Conservation (phyloP, 352 stramenopile species). For the Pelagophyceae sp. region DNA sequence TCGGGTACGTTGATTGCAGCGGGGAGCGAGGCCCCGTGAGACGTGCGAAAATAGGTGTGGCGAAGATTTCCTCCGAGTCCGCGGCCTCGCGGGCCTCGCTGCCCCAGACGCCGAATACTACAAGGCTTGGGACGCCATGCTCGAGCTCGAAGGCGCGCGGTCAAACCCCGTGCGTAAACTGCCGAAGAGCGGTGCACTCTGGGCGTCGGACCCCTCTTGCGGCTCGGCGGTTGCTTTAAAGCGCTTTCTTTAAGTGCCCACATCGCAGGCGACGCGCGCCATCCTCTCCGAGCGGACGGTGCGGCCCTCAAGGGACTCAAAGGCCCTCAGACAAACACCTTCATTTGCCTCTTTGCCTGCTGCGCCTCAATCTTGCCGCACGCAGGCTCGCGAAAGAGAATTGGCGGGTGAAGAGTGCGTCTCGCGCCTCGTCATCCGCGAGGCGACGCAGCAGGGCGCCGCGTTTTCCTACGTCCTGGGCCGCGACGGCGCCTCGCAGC, state of each 20-base stretch:
- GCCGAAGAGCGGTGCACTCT: too few species aligned
- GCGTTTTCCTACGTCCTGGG: background rate
- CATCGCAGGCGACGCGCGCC: too few species aligned
- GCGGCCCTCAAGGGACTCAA: too few species aligned
- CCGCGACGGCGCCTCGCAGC: background rate
- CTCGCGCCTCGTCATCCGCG: background rate
- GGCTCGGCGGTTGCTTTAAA: too few species aligned
- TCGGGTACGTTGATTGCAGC: too few species aligned
- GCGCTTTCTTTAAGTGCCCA: too few species aligned
- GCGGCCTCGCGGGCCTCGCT: background rate
- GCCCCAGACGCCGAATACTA: background rate
- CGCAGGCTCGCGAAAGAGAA: background rate
- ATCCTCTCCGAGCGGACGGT: background rate
- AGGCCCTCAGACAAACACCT: too few species aligned
- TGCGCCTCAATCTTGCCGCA: too few species aligned
- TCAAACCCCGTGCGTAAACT: background rate
- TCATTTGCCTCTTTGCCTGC: too few species aligned
- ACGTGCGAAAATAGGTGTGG: too few species aligned
- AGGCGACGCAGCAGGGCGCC: background rate
- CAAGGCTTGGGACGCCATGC: background rate
- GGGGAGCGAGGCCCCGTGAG: background rate
- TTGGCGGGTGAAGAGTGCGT: background rate
- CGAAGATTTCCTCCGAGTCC: background rate
- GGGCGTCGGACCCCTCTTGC: too few species aligned
- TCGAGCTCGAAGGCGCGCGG: slow-evolving; percentile 9